These are phyloP conservation scores for Delitschia confertaspora DNA, from an alignment of 495 filamentous ascomycete species.

Conservation along the genomic window DNA sequence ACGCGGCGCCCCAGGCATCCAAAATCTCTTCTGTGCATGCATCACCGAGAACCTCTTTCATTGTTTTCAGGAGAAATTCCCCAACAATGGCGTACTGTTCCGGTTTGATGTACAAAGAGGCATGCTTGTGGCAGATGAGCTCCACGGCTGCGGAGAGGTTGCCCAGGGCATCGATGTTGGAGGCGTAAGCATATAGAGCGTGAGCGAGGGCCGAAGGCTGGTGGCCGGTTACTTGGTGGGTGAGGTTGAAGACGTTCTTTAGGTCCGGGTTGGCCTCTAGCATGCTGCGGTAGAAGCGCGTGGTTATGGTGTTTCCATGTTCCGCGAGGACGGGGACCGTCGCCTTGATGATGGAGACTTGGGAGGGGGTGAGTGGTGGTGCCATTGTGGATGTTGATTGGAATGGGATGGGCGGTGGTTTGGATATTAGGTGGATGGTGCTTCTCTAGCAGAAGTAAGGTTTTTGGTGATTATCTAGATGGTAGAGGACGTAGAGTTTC, in stretches of 20 bases:
- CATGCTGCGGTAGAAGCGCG: constrained; percentile 60
- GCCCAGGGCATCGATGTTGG: constrained; percentile 60
- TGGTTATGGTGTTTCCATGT: constrained; percentile 58
- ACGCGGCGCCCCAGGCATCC: constrained; percentile 63
- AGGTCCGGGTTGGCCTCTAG: constrained; percentile 52
- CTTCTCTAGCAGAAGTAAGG: no score
- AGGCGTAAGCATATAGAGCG: constrained; percentile 61
- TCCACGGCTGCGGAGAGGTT: constrained; percentile 55
- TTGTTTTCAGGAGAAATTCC: constrained; percentile 56
- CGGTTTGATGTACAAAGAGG: constrained; percentile 57
- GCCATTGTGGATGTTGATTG: constrained; percentile 8
- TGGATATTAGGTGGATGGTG: no score
- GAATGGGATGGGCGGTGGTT: no score
- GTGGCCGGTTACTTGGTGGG: constrained; percentile 55
- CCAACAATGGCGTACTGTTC: constrained; percentile 63
- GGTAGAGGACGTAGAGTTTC: no score
- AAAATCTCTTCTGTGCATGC: constrained; percentile 58
- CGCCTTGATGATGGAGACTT: constrained; percentile 46
- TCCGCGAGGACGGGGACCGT: constrained; percentile 55
- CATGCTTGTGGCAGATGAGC: constrained; percentile 68
- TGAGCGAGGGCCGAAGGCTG: constrained; percentile 58
- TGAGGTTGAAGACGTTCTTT: constrained; percentile 56
- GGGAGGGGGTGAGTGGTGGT: constrained; percentile 27
- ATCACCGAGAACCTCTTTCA: constrained; percentile 56
- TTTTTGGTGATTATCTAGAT: no score